Conservation (phyloP, 2,329 filamentous ascomycete genomes). For the Hypoxylon sp. region DNA sequence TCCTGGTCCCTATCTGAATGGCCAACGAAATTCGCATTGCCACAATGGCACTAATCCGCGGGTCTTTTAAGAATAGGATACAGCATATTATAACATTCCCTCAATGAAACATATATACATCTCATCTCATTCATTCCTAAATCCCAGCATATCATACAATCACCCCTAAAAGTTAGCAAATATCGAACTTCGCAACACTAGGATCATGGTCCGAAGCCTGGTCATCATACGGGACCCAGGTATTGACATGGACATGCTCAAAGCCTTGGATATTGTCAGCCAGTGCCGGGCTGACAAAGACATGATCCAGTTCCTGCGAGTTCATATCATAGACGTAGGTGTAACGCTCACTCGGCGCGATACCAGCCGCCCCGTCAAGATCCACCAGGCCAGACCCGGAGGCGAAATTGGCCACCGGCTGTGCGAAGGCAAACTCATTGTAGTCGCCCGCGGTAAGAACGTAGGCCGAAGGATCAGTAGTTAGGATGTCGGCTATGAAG, state of each 20-base stretch:
- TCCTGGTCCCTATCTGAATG: too few relatives aligned
- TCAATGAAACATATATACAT: too few relatives aligned
- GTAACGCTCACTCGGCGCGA: conserved; percentile 67
- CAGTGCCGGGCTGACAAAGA: conserved; percentile 68
- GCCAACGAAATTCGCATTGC: too few relatives aligned
- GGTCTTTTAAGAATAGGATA: too few relatives aligned
- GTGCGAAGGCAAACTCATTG: conserved; percentile 74
- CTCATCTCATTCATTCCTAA: too few relatives aligned
- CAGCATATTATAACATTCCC: too few relatives aligned
- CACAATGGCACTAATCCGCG: too few relatives aligned
- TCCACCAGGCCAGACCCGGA: conserved; percentile 64
- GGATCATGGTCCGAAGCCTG: conserved; percentile 75
- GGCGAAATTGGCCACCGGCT: conserved; percentile 65
- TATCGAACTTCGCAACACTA: conserved; percentile 67
- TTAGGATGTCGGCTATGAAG: conserved; percentile 67
- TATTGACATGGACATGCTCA: conserved; percentile 76
- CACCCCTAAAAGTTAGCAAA: conserved; percentile 54
- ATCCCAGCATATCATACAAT: too few relatives aligned
- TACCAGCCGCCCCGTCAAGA: conserved; percentile 66
- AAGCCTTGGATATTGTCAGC: conserved; percentile 54
- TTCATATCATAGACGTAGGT: conserved; percentile 77
- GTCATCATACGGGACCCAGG: conserved; percentile 67
- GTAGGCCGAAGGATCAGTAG: conserved; percentile 61
- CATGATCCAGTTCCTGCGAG: conserved; percentile 74
- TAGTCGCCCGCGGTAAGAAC: conserved; percentile 73